Percentiles rank a stretch among this genome's conserved stretches.
Conservation (phyloP, 768 basidiomycete genomes). For the Leucocoprinus sp. region DNA sequence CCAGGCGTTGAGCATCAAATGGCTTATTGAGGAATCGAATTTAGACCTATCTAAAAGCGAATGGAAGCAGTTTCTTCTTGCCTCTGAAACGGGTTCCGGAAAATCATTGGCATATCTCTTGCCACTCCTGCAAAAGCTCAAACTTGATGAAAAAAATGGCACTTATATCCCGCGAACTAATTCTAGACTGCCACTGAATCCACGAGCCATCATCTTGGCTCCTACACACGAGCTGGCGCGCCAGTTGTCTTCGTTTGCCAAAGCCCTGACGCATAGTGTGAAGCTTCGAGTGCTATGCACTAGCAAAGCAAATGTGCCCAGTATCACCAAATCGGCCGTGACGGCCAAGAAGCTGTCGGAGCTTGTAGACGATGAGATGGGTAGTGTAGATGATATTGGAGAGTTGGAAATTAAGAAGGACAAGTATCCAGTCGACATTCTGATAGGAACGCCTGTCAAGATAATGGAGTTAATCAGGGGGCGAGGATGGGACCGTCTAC, state of each 20-base stretch:
- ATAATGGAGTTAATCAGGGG: slow-evolving; percentile 54
- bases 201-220: slow-evolving; percentile 74
- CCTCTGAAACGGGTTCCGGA: slow-evolving; percentile 86
- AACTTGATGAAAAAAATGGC: slow-evolving; percentile 41
- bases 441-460: slow-evolving; percentile 64
- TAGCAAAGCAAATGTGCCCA: slow-evolving; percentile 49
- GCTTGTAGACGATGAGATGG: slow-evolving; percentile 20
- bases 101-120: slow-evolving; percentile 89
- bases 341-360: slow-evolving; percentile 45
- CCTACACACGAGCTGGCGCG: slow-evolving; percentile 87
- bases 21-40: slow-evolving; percentile 35
- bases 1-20: slow-evolving; percentile 66
- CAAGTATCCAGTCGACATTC: slow-evolving; percentile 37
- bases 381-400: slow-evolving; percentile 4
- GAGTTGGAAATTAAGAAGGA: slow-evolving; percentile 14
- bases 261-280: slow-evolving; percentile 61
- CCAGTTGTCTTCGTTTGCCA: slow-evolving; percentile 69
- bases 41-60: slow-evolving; percentile 16
- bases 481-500: slow-evolving; percentile 39
- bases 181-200: slow-evolving; percentile 32
- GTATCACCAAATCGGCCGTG: slow-evolving; percentile 19
- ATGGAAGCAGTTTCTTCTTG: slow-evolving; percentile 57
- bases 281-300: slow-evolving; percentile 73
- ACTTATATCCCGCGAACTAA: not conserved
- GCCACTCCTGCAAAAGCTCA: slow-evolving; percentile 74